These are phyloP conservation scores for Lasiodiplodia sp. DNA, from an alignment of 2,329 filamentous ascomycete species.

Conservation along the genomic window DNA sequence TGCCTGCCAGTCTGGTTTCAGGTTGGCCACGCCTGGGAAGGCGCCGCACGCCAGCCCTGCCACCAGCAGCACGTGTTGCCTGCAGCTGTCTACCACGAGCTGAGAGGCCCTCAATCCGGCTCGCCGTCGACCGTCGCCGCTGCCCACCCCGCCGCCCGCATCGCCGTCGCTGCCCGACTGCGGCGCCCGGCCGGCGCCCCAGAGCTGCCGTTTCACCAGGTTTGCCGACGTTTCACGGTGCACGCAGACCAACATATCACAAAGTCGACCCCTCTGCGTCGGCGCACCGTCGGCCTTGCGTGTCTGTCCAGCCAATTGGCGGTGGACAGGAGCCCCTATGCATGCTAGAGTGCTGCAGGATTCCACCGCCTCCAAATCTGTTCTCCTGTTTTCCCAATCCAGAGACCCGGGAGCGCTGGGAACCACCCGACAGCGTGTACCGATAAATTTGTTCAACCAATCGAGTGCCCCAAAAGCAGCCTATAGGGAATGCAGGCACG, in stretches of 20 bases:
- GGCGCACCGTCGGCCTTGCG: conserved; percentile 2
- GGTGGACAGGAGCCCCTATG: conserved; percentile 6
- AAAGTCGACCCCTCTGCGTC: background rate
- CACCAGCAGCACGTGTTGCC: conserved; percentile 15
- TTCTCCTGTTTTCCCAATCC: conserved; percentile 17
- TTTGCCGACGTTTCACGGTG: conserved; percentile 30
- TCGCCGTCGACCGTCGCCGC: background rate
- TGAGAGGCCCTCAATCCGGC: background rate
- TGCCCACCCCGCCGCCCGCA: background rate
- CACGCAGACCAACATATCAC: conserved; percentile 3
- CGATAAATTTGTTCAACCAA: conserved; percentile 17
- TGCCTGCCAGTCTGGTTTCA: conserved; percentile 22
- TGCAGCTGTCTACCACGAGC: conserved; percentile 9
- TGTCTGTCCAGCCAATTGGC: conserved; percentile 17
- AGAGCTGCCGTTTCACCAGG: conserved; percentile 28
- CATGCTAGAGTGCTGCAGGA: conserved; percentile 2
- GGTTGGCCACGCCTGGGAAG: conserved; percentile 1
- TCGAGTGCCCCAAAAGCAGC: background rate
- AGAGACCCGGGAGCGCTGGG: conserved; percentile 1
- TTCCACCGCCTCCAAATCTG: conserved; percentile 12
- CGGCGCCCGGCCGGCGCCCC: conserved; percentile 1
- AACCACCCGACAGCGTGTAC: background rate
- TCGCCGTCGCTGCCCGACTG: conserved; percentile 3
- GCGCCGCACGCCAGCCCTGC: conserved; percentile 9
- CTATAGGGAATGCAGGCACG: conserved; percentile 20